These are phyloP conservation scores for Kuraishia hungarica DNA, from an alignment of 805 yeast species.

Conservation along the genomic window DNA sequence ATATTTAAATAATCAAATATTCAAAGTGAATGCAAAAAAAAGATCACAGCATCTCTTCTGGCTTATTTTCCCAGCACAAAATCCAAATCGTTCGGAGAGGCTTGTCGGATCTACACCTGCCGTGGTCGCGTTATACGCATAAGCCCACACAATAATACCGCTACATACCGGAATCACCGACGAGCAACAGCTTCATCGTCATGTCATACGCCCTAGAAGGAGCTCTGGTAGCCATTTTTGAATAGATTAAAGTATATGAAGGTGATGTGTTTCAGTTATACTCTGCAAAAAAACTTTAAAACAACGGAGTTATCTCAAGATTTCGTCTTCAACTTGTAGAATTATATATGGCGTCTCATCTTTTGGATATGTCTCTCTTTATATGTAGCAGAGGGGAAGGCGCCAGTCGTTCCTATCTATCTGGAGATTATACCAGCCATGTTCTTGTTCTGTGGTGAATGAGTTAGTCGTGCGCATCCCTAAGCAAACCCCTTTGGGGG, in stretches of 20 bases:
- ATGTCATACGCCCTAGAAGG: conserved; percentile 76
- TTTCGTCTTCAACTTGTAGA: not conserved
- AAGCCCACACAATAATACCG: not conserved
- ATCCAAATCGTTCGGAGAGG: not conserved
- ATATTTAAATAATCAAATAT: not conserved
- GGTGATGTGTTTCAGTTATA: not conserved
- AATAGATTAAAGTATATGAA: not conserved
- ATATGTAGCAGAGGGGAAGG: not conserved
- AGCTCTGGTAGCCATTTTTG: conserved; percentile 49
- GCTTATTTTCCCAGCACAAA: not conserved
- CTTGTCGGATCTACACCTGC: conserved; percentile 1
- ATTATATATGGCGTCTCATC: not conserved
- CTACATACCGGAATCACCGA: conserved; percentile 72
- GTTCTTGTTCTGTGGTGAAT: not conserved
- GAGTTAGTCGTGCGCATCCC: not conserved
- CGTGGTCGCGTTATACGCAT: not conserved
- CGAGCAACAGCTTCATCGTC: conserved; percentile 84
- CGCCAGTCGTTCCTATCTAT: not conserved
- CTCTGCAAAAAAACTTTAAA: not conserved
- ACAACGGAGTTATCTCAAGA: not conserved
- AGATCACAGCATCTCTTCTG: not conserved
- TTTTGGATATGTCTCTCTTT: not conserved
- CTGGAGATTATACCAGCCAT: not conserved
- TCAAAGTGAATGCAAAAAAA: not conserved
- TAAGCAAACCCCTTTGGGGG: not conserved